phyloP scores from a whole-genome alignment of 192 early-diverging fungal species.

The Pilaira anomala region DNA sequence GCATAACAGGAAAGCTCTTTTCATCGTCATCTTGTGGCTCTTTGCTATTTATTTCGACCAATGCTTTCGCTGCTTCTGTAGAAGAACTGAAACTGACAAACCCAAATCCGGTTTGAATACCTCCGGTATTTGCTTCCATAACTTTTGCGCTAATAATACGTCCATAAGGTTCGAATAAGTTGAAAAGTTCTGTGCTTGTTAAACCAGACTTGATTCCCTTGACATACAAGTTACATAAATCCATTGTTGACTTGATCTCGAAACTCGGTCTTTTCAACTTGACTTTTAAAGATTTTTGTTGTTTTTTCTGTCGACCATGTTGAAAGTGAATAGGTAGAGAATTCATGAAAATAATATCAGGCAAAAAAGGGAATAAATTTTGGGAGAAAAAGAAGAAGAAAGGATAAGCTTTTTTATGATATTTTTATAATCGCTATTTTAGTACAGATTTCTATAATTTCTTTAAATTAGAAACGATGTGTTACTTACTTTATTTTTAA shows the following conservation, averaged over 20 bases:
- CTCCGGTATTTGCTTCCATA: conserved; percentile 56
- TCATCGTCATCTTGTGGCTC: background rate
- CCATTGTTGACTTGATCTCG: conserved; percentile 26
- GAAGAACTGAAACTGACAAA: conserved; percentile 91
- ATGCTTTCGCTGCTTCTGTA: conserved; percentile 89
- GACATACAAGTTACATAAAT: conserved; percentile 85
- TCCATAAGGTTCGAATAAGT: conserved; percentile 87
- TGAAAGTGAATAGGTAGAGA: background rate
- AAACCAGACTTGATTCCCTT: conserved; percentile 89
- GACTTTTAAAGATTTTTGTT: too few species aligned
- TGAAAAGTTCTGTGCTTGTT: conserved; percentile 90
- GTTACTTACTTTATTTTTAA: too few species aligned
- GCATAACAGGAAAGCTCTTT: conserved; percentile 64
- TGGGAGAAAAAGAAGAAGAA: background rate
- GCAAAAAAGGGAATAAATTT: background rate
- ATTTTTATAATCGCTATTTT: too few species aligned
- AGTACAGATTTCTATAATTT: too few species aligned
- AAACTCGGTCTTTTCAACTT: background rate
- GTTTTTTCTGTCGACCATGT: background rate
- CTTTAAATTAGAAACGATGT: too few species aligned
- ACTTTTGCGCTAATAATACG: conserved; percentile 90
- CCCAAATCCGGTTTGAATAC: conserved; percentile 87
- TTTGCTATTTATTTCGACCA: conserved; percentile 43
- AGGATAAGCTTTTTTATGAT: too few species aligned
- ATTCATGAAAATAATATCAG: background rate